Base-by-base conservation (phyloP, 2,329 filamentous ascomycete genomes). In the Verticillium longisporum region DNA sequence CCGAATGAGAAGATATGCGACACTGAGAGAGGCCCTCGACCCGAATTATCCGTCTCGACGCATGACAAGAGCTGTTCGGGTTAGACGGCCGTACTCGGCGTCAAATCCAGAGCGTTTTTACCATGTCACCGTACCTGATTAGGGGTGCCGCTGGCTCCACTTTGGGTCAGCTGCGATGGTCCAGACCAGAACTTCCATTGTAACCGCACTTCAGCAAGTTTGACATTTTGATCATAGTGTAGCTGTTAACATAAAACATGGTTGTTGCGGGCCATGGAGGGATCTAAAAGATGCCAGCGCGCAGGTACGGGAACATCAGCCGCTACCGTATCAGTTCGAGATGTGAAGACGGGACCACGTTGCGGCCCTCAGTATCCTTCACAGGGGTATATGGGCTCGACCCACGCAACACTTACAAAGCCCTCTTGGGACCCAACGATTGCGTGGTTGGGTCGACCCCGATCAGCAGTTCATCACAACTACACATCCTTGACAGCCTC, bases 401-500 rank as follows among this genome's bases (percentile, higher is more conserved):
- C 60, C 60, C 11, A 54, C 37, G 58, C 62, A 31, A 31, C 26
- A 31, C 4, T 61, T 59, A 54, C 60, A 58, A 62, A 63, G 58
- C 34, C 62, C 62, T 54, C 45, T 56, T 58, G 34, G 36, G 50
- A 33, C 58, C 41, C 59, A 45, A 50, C 56, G 37, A 57, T 9
- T 11, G 14, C 26, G 26, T 31, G 26, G 26, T 31, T 31, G 26
- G 26, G 26, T 31, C 26, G 5, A 31, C 4, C 5, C 4, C 26
- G 26, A 41, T 61, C 55, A 62, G 21, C 65, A 31, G 26, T 31
- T 5, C 4, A 31, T 4, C 26, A 31, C 26, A 31, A 31, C 26
- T 31, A 31, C 26, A 31, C 65, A 60, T 75, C 76, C 66, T 83
- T 86, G 33, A 85, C 76, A 1, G 80, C 83, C 60, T 84, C 77